These are phyloP conservation scores for Penicillium macrosclerotiorum DNA, from an alignment of 495 filamentous ascomycete genomes.

Conservation along the genomic window DNA sequence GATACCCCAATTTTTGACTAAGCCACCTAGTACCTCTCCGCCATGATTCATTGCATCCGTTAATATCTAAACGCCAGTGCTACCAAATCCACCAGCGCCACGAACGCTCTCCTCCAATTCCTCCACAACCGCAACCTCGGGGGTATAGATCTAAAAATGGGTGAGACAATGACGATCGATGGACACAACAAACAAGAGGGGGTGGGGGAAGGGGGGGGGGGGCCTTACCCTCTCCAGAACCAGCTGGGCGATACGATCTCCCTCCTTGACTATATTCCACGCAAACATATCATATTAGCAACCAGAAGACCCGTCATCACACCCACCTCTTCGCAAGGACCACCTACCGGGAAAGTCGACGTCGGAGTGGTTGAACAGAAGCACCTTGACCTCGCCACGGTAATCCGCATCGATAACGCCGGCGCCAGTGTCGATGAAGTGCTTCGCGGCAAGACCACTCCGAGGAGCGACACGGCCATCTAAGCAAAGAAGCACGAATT, in stretches of 20 bases:
- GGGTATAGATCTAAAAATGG: constrained; percentile 69
- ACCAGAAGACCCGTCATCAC: no score
- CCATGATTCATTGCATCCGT: not conserved
- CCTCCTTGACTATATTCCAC: constrained; percentile 58
- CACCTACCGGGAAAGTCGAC: constrained; percentile 63
- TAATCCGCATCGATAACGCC: constrained; percentile 98
- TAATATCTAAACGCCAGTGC: constrained; percentile 60
- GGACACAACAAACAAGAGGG: not conserved
- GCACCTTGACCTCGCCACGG: constrained; percentile 86
- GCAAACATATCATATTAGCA: not conserved
- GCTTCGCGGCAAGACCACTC: constrained; percentile 85
- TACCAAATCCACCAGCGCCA: constrained; percentile 91
- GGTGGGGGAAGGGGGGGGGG: not conserved
- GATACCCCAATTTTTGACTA: constrained; percentile 8
- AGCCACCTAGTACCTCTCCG: no score
- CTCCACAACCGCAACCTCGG: constrained; percentile 82
- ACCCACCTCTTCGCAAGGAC: no score
- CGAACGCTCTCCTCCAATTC: constrained; percentile 87
- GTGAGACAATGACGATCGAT: constrained; percentile 7
- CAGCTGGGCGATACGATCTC: constrained; percentile 90
- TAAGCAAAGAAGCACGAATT: constrained; percentile 24
- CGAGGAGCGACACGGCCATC: constrained; percentile 92
- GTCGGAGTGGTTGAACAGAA: constrained; percentile 90
- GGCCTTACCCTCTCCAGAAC: constrained; percentile 72
- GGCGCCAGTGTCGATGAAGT: constrained; percentile 92